Evolutionary conservation across 768 basidiomycete species (phyloP), one percentile per base, ranked within the genome.

Genomic region (button mushroom (Agaricus bisporus)): DNA sequence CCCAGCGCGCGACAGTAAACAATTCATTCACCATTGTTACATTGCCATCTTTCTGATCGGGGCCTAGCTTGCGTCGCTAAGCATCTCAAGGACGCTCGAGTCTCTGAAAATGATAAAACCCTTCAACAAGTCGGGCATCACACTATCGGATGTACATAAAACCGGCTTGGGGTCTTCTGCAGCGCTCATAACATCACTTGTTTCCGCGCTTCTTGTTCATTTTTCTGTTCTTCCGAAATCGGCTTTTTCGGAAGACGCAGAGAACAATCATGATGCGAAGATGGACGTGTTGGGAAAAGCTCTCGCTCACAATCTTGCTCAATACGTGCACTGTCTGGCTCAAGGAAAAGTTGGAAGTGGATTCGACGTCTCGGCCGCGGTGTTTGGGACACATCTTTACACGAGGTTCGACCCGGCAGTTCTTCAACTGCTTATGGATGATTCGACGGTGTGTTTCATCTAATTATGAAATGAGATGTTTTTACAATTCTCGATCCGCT

Each of bases 281-380:
- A 1, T 6, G 20, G 32, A 14, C 7, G 20, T 29, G 14, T 26
- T 41, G 9, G 53, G 47, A 29, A 72, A 81, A 56, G 68, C 71
- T 56, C 69, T 97, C 15, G 86, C 91, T 0, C 97, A 99, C 68
- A 98, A 97, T 66, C 78, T 91, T 41, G 86, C 97, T 4, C 97
- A 99, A 65, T 97, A 86, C 65, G 81, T 93, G 6, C 97, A 99
- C 67, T 98, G 94, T 64, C 75, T 94, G 36, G 97, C 95, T 0
- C 97, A 99, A 71, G 97, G 97, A 38, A 99, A 99, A 70, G 86
- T 99, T 14, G 97, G 97, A 28, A 93, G 90, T 62, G 97, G 97
- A 5, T 99, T 99, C 71, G 97, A 99, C 63, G 91, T 99, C 44
- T 84, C 91, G 5, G 82, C 92, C 0, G 95, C 95, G 1, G 89